Conservation (phyloP, 2,329 filamentous ascomycete genomes). For the Fusarium sp. region DNA sequence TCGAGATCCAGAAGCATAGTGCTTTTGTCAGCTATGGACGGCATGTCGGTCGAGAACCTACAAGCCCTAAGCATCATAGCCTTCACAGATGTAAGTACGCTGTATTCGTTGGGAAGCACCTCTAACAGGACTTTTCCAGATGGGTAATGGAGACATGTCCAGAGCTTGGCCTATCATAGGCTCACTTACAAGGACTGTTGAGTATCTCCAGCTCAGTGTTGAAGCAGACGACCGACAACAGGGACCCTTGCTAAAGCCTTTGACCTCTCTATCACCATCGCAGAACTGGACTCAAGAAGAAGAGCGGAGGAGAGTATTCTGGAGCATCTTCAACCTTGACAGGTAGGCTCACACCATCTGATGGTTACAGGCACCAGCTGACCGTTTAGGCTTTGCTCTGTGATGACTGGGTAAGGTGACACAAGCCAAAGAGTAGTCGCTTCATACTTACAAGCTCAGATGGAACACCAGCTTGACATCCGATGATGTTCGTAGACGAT, state of each 20-base stretch:
- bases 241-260: neutral
- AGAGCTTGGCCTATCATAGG: slow-evolving; percentile 45
- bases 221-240: slow-evolving; percentile 34
- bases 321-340: slow-evolving; percentile 47
- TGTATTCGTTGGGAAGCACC: fast-evolving
- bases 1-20: slow-evolving; percentile 31
- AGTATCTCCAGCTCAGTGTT: slow-evolving; percentile 44
- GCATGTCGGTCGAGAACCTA: slow-evolving; percentile 34
- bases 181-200: slow-evolving; percentile 44
- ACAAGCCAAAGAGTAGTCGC: too few species aligned
- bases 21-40: slow-evolving; percentile 33
- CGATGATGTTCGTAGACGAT: slow-evolving; percentile 43
- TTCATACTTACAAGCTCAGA: slow-evolving; percentile 11
- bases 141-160: slow-evolving; percentile 40
- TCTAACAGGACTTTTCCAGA: slow-evolving; percentile 9
- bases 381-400: slow-evolving; percentile 17
- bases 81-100: slow-evolving; percentile 26
- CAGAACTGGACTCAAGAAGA: slow-evolving; percentile 46
- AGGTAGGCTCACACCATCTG: slow-evolving; percentile 18
- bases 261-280: slow-evolving; percentile 19
- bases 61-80: slow-evolving; percentile 37
- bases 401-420: slow-evolving; percentile 23
- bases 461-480: slow-evolving; percentile 49
- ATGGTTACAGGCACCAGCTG: fast-evolving
- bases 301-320: slow-evolving; percentile 46